Evolutionary conservation across 768 basidiomycete genomes (phyloP).

Genomic region (Termitomyces sp.): DNA sequence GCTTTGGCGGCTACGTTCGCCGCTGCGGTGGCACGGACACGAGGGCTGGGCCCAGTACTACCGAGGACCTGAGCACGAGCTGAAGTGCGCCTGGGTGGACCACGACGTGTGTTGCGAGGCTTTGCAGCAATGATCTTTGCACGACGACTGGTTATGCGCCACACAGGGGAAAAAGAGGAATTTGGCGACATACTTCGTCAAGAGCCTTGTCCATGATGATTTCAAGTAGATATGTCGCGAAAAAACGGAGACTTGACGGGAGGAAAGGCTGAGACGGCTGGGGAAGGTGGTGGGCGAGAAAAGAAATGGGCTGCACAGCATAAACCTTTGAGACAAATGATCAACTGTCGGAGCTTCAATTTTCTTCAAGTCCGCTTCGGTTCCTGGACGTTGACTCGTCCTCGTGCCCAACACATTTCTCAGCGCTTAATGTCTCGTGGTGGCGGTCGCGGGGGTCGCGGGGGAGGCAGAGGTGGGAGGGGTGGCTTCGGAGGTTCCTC

Average conservation of each 20-base stretch:
- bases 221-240: slow-evolving; percentile 5
- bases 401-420: slow-evolving; percentile 6
- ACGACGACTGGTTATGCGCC: slow-evolving; percentile 17
- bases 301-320: slow-evolving; percentile 7
- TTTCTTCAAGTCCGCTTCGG: slow-evolving; percentile 20
- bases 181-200: slow-evolving; percentile 56
- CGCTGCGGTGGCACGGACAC: slow-evolving; percentile 45
- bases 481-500: slow-evolving; percentile 53
- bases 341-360: slow-evolving; percentile 37
- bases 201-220: slow-evolving; percentile 74
- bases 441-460: slow-evolving; percentile 31
- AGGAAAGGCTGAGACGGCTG: slow-evolving; percentile 26
- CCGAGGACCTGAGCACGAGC: slow-evolving; percentile 62
- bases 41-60: slow-evolving; percentile 38
- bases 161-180: slow-evolving; percentile 9
- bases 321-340: slow-evolving; percentile 16
- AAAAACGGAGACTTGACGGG: slow-evolving; percentile 15
- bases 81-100: slow-evolving; percentile 35
- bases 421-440: slow-evolving; percentile 32
- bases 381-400: slow-evolving; percentile 9
- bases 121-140: slow-evolving; percentile 64
- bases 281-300: slow-evolving; percentile 15
- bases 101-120: slow-evolving; percentile 44
- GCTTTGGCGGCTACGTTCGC: slow-evolving; percentile 29
- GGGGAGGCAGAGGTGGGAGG: slow-evolving; percentile 44